Base-by-base conservation (phyloP, 768 basidiomycete genomes). In the Cubamyces sp. region DNA sequence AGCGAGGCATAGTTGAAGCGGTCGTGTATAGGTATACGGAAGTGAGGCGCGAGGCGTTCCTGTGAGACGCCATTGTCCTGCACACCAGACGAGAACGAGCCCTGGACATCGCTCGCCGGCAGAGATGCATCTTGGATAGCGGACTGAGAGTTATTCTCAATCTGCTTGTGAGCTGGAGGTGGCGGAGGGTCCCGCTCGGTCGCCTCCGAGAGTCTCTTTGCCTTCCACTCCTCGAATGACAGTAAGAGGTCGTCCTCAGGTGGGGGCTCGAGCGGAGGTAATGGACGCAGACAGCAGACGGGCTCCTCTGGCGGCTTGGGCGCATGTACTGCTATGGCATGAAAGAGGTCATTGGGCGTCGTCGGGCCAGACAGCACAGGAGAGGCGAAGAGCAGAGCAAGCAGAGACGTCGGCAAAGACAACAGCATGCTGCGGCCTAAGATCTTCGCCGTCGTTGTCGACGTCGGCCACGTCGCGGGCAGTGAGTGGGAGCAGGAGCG, bases 1-100 rank as follows among this genome's bases (percentile, higher is more conserved):
- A 88, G 72, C 54, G 86, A 87, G 43, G 97, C 97, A 69, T 96
- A 98, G 75, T 99, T 97, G 81, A 96, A 97, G 45, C 94, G 83
- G 78, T 96, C 92, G 14, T 83, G 87, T 45, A 92, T 76, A 1
- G 91, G 91, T 5, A 93, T 85, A 19, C 83, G 82, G 70, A 89
- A 87, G 66, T 87, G 85, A 0, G 88, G 86, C 37, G 84, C 78
- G 34, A 84, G 66, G 3, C 70, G 69, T 59, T 80, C 76, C 6
- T 56, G 46, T 12, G 42, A 8, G 7, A 50, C 19, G 6, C 73
- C 68, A 49, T 30, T 50, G 42, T 59, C 57, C 42, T 60, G 61
- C 7, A 39, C 48, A 5, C 62, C 54, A 7, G 46, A 19, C 8
- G 50, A 8, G 11, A 37, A 7, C 3, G 57, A 25, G 18, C 49